These are phyloP conservation scores for Lonicera japonica DNA, from an alignment of 129 eudicot species.

Conservation along the genomic window DNA sequence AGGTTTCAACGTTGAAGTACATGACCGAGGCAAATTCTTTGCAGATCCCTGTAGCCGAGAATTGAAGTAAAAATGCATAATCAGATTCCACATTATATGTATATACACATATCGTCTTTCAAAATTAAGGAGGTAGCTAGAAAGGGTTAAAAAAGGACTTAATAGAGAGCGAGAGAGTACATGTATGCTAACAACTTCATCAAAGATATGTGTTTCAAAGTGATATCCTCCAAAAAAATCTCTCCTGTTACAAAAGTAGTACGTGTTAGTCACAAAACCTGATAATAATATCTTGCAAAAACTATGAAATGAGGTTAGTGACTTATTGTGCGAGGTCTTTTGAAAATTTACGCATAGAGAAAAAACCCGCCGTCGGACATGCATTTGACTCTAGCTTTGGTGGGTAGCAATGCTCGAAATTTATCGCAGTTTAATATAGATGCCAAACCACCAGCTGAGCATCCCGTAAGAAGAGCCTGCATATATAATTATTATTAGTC, in stretches of 20 bases:
- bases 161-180: constrained; percentile 20
- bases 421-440: constrained; percentile 38
- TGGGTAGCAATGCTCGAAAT: constrained; percentile 31
- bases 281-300: background rate
- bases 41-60: no score
- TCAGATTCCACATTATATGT: no score
- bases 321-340: no score
- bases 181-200: constrained; percentile 38
- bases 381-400: constrained; percentile 41
- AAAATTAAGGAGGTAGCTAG: no score
- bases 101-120: no score
- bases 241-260: constrained; percentile 23
- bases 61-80: no score
- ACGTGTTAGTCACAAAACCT: background rate
- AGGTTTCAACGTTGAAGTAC: no score
- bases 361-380: constrained; percentile 46
- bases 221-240: constrained; percentile 36
- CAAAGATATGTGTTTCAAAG: constrained; percentile 38
- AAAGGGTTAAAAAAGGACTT: no score
- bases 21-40: no score
- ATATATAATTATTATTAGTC: no score
- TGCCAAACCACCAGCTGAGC: constrained; percentile 51
- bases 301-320: background rate
- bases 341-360: constrained; percentile 30
- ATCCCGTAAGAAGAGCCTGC: constrained; percentile 47